Conservation (phyloP, 805 yeast species). For the Nakazawaea sp. region DNA sequence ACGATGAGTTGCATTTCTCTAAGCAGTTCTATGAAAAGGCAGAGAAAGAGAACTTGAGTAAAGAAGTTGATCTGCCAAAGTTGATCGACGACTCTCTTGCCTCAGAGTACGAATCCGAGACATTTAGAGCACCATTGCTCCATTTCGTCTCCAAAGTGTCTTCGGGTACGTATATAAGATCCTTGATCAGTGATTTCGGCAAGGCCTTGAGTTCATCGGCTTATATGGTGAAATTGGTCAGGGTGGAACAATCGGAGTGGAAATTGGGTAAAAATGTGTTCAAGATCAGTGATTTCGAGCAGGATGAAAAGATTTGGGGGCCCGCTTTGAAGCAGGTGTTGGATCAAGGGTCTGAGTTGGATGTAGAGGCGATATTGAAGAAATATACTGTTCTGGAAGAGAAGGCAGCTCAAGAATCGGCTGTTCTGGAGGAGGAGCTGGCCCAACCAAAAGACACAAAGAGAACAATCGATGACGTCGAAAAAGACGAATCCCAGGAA, state of each 20-base stretch:
- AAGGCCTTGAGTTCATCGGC: conserved; percentile 74
- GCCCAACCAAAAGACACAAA: neutral
- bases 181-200: conserved; percentile 84
- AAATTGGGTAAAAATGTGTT: conserved; percentile 64
- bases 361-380: conserved; percentile 33
- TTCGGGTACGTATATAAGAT: conserved; percentile 92
- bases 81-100: conserved; percentile 30
- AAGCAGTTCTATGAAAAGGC: conserved; percentile 43
- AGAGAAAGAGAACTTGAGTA: conserved; percentile 31
- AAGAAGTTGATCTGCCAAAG: conserved; percentile 30
- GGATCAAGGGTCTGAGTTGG: conserved; percentile 31
- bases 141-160: conserved; percentile 77
- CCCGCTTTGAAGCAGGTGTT: conserved; percentile 52
- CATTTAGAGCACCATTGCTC: conserved; percentile 53
- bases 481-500: conserved; percentile 2
- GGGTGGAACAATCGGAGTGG: conserved; percentile 83
- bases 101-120: conserved; percentile 27
- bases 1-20: conserved; percentile 56
- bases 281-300: conserved; percentile 55
- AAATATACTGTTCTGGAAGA: conserved; percentile 14
- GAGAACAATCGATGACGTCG: conserved; percentile 6
- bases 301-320: conserved; percentile 65
- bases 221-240: conserved; percentile 77
- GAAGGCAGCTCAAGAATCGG: neutral
- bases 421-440: conserved; percentile 2